A percentile compares a stretch with the other conserved stretches of the same genome.
Conservation (phyloP, 306 rosid genomes). For the Pachyrhizus erosus region DNA sequence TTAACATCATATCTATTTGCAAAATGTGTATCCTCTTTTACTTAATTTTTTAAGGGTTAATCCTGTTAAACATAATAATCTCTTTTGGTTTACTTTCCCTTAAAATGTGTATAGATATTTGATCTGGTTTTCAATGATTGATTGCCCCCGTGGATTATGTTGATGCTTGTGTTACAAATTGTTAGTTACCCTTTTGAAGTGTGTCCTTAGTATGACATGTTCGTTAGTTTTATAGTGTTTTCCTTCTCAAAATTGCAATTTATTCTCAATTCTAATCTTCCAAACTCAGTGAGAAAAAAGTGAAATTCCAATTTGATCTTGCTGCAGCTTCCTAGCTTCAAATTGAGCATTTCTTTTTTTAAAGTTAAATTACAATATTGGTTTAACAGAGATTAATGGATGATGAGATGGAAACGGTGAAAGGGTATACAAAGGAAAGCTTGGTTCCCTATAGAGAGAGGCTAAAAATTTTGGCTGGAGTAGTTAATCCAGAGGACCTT, state of each 20-base stretch:
- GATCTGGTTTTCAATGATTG: neutral
- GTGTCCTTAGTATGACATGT: neutral
- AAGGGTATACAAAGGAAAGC: constrained; percentile 68
- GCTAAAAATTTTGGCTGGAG: constrained; percentile 79
- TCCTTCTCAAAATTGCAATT: neutral
- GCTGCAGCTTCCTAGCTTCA: neutral
- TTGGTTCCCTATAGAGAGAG: constrained; percentile 78
- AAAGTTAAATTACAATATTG: constrained; percentile 19
- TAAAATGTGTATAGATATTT: neutral
- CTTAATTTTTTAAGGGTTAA: neutral
- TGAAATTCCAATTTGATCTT: neutral
- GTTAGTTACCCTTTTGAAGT: neutral
- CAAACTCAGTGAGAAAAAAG: neutral
- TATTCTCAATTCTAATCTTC: neutral
- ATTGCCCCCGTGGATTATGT: neutral
- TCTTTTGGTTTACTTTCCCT: constrained; percentile 6
- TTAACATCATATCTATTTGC: neutral
- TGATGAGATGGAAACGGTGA: constrained; percentile 79
- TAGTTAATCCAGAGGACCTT: constrained; percentile 88
- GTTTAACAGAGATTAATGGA: constrained; percentile 69
- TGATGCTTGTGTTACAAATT: neutral
- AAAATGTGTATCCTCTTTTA: neutral
- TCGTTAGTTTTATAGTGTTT: neutral
- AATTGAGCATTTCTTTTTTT: neutral
- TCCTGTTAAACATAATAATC: neutral